Base-by-base conservation (phyloP, 768 basidiomycete genomes). In the Auriculariales sp. region DNA sequence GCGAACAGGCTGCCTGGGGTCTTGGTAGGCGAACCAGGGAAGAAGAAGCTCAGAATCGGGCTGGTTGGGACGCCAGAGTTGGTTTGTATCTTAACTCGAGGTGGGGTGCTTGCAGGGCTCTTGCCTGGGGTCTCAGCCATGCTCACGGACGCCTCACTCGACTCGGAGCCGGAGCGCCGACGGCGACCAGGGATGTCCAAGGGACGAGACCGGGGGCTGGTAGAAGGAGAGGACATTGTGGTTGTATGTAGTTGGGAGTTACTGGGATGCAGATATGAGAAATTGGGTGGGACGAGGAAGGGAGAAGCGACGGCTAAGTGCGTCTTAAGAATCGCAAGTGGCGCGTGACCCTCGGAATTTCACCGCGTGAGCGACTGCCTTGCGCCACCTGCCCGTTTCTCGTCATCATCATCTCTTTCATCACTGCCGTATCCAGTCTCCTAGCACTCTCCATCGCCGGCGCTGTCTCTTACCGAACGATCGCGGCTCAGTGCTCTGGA, bases 11-110 rank as follows among this genome's bases (percentile, higher is more conserved):
- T 74, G 53, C 74, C 70, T 52, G 59, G 64, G 0, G 69, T 56
- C 56, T 77, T 79, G 12, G 32, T 66, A 9, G 81, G 78, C 2
- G 79, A 75, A 55, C 81, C 77, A 46, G 62, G 62, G 69, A 85
- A 61, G 63, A 83, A 81, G 61, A 81, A 79, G 49, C 77, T 76
- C 46, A 87, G 64, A 49, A 86, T 80, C 42, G 85, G 85, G 3
- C 84, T 84, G 3, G 70, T 71, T 5, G 75, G 73, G 4, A 82
- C 75, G 53, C 66, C 68, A 14, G 77, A 76, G 31, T 68, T 65
- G 4, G 28, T 32, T 9, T 33, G 49, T 17, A 53, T 49, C 36
- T 44, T 31, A 24, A 49, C 47, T 31, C 22, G 29, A 32, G 36
- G 48, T 27, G 36, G 53, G 27, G 49, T 46, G 36, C 30, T 45